Base-by-base conservation (phyloP, 169 alveolate species). In the Plasmodium coatneyi region DNA sequence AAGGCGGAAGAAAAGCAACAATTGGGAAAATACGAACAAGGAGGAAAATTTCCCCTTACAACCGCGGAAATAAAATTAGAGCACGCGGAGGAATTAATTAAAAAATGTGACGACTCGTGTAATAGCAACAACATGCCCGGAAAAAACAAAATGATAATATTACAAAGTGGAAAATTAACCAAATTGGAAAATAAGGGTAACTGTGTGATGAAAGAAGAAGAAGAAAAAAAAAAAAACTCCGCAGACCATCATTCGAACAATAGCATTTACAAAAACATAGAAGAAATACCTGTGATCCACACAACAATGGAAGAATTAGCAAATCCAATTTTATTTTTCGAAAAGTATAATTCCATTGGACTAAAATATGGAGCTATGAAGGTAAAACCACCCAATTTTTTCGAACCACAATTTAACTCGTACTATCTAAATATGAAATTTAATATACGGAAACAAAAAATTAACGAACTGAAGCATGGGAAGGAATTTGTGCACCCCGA, bases 321-420 rank as follows among this genome's bases (percentile, higher is more conserved):
- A 32, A 81, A 96, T 46, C 98, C 98, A 34, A 74, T 96, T 16
- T 76, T 78, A 30, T 66, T 96, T 46, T 95, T 96, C 96, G 90
- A 82, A 74, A 96, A 89, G 71, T 93, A 92, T 83, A 49, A 79
- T 43, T 84, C 72, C 5, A 71, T 79, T 83, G 98, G 98, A 19
- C 86, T 93, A 66, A 93, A 95, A 78, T 97, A 82, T 66, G 98
- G 98, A 28, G 98, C 97, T 1, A 91, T 97, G 56, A 97, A 97
- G 82, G 95, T 97, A 3, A 80, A 95, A 19, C 98, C 98, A 12
- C 98, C 98, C 10, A 84, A 71, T 14, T 97, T 95, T 36, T 97
- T 96, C 96, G 71, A 83, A 28, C 96, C 97, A 9, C 95, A 92
- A 46, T 92, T 96, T 90, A 95, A 97, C 22, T 79, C 96, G 16